Evolutionary conservation across 148 eudicot genomes (phyloP).

Genomic region (Selenicereus undatus): DNA sequence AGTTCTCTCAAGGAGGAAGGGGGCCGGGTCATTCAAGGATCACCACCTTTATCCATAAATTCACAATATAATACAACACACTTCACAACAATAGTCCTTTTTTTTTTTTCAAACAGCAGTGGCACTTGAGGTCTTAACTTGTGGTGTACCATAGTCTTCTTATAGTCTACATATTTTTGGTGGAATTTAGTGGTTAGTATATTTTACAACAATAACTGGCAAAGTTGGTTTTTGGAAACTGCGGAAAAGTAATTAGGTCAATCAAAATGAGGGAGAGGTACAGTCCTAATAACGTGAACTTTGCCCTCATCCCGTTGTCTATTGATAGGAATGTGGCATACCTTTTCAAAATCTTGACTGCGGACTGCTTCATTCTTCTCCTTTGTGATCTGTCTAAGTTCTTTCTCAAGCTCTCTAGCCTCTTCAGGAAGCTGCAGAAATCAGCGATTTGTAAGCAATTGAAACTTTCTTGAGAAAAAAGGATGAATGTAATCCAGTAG

Average conservation of each 20-base stretch:
- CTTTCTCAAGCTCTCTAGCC: conserved; percentile 85
- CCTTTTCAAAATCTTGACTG: conserved; percentile 93
- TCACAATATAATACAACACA: too few relatives aligned
- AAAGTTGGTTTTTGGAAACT: too few relatives aligned
- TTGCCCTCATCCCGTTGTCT: background rate
- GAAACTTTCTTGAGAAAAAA: background rate
- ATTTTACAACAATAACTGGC: background rate
- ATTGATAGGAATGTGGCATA: conserved; percentile 7
- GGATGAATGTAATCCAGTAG: background rate
- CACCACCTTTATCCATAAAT: background rate
- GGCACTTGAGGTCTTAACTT: background rate
- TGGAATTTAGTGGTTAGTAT: background rate
- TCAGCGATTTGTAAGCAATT: background rate
- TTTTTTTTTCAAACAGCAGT: too few relatives aligned
- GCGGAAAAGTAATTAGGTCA: background rate
- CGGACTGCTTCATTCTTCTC: conserved; percentile 89
- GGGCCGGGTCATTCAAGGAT: background rate
- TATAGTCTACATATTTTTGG: background rate
- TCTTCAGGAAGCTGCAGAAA: conserved; percentile 77
- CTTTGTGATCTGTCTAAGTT: conserved; percentile 77
- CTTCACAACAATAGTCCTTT: too few relatives aligned
- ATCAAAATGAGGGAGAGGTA: background rate
- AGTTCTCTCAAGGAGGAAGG: too few relatives aligned
- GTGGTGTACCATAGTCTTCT: background rate
- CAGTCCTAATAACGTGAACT: background rate